Evolutionary conservation across 1,284 basidiomycete genomes (phyloP).

Genomic region (Apiotrichum laibachii): DNA sequence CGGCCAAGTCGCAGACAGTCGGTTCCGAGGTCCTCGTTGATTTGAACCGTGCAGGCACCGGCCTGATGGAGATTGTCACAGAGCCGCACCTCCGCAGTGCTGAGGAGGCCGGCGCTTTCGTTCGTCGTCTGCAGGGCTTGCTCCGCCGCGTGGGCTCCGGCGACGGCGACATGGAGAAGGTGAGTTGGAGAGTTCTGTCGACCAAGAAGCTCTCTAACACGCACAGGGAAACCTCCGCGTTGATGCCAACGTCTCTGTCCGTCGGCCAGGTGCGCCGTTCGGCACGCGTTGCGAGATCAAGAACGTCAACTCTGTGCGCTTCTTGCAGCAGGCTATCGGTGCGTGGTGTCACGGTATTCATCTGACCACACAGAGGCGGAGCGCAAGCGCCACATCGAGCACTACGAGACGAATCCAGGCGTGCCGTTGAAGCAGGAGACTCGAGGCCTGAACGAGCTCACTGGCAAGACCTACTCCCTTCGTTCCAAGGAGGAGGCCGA

Average conservation of each 20-base stretch:
- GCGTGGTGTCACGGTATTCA: conserved; percentile 43
- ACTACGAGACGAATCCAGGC: conserved; percentile 30
- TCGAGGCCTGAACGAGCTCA: conserved; percentile 81
- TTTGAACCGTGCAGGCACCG: conserved; percentile 84
- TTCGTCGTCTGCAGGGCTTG: conserved; percentile 76
- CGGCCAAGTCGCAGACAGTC: conserved; percentile 81
- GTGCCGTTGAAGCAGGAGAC: conserved; percentile 69
- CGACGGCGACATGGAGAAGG: conserved; percentile 97
- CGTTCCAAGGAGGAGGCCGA: conserved; percentile 89
- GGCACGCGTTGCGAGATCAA: conserved; percentile 96
- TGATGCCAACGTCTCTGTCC: conserved; percentile 93
- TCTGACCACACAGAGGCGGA: conserved; percentile 59
- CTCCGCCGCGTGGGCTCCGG: conserved; percentile 81
- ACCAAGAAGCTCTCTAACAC: background rate
- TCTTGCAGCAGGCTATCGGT: conserved; percentile 85
- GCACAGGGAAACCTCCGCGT: conserved; percentile 83
- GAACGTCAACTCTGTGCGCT: conserved; percentile 89
- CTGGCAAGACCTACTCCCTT: conserved; percentile 74
- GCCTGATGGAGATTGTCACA: conserved; percentile 94
- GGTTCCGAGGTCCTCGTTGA: conserved; percentile 68
- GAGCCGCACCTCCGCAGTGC: conserved; percentile 89
- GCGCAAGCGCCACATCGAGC: conserved; percentile 41
- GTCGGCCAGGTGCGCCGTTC: conserved; percentile 61
- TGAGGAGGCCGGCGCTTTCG: conserved; percentile 88
- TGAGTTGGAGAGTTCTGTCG: conserved; percentile 47